Base-by-base conservation (phyloP, 2,329 filamentous ascomycete species). In the Colletotrichum sp. region DNA sequence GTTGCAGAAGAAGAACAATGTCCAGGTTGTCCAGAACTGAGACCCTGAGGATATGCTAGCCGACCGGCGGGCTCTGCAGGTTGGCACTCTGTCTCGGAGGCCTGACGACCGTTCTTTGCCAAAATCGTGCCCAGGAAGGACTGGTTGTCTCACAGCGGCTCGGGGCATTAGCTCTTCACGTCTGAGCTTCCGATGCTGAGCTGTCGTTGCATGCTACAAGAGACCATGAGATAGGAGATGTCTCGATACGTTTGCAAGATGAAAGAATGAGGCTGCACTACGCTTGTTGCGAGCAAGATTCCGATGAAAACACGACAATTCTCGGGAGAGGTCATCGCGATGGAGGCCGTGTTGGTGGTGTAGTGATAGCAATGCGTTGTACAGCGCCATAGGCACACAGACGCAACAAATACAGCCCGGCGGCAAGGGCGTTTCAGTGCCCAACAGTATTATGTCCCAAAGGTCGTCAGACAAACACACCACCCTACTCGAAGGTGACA, bases 1-100 rank as follows among this genome's bases (percentile, higher is more conserved):
- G 24, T 59, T n/a, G 44, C 85, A 96, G 95, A 96, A 96, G 85
- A 96, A 96, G 92, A 95, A 97, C 87, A 96, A 96, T 82, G 91
- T 97, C 68, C 95, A 96, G 84, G 93, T 96, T 78, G 94, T 97
- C 77, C 94, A 96, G 87, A 94, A 95, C 86, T 94, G 84, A 89
- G 76, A 52, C 44, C 10, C n/a, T 21, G 72, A 68, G 55, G 62
- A 24, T 49, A 3, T 34, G n/a, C 34, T n/a, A 21, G 8, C 13
- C 26, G 55, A 32, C 62, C 18, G 26, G n/a, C 63, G 26, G 65
- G 26, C 49, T 26, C 16, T 59, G 34, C 5, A 60, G 49, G 55
- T 65, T 30, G 36, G 59, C 39, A 60, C 15, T 16, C 24, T 44
- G n/a, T 36, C 21, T 30, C 55, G 55, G 10, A 36, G 24, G 59